phyloP scores from a whole-genome alignment of 139 green algal genomes.

The Parachlorella kessleri region DNA sequence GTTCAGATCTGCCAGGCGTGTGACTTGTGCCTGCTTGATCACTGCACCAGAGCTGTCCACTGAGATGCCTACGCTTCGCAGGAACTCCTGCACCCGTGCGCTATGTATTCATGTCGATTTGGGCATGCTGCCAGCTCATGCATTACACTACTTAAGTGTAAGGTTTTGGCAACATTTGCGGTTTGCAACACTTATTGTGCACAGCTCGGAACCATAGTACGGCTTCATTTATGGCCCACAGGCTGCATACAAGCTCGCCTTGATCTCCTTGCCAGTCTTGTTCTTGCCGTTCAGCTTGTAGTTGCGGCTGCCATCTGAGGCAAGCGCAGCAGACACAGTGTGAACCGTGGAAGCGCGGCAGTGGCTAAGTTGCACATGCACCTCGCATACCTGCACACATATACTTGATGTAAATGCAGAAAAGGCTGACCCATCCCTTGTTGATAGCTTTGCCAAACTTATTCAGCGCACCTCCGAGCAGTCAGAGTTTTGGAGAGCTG shows the following conservation, averaged over 20 bases:
- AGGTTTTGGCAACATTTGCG: background rate
- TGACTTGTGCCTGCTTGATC: constrained; percentile 56
- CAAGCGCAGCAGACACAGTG: constrained; percentile 35
- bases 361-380: constrained; percentile 14
- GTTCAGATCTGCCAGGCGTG: constrained; percentile 46
- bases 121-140: background rate
- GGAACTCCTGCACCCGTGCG: constrained; percentile 38
- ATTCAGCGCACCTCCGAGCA: background rate
- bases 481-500: constrained; percentile 16
- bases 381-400: constrained; percentile 48
- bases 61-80: constrained; percentile 28
- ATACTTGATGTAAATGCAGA: too few relatives aligned
- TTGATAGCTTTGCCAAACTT: background rate
- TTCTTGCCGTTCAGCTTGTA: constrained; percentile 43
- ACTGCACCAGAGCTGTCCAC: constrained; percentile 31
- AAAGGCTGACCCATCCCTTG: background rate
- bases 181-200: background rate
- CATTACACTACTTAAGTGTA: constrained; percentile 38
- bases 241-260: background rate
- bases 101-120: background rate
- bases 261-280: background rate
- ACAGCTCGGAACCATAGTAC: background rate
- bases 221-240: background rate
- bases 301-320: constrained; percentile 38
- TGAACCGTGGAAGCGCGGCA: background rate